These are phyloP conservation scores for Halenospora varia DNA, from an alignment of 495 filamentous ascomycete species.

Conservation along the genomic window DNA sequence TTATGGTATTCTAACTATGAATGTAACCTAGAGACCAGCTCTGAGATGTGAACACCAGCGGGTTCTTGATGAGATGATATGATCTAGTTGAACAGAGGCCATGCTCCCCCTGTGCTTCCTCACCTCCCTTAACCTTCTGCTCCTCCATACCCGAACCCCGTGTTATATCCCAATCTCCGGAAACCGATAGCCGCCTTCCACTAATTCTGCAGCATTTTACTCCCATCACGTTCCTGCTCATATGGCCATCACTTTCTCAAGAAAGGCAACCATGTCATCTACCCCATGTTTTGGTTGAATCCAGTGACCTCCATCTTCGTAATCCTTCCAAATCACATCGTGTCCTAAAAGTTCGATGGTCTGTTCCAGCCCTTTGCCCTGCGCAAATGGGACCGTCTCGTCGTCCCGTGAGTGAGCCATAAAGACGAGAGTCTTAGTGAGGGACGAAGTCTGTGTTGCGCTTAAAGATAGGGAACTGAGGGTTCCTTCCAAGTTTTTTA, in stretches of 20 bases:
- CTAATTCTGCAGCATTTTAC: background rate
- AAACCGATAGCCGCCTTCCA: background rate
- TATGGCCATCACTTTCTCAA: too few relatives aligned
- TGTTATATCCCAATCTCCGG: background rate
- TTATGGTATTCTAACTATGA: background rate
- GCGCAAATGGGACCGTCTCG: background rate
- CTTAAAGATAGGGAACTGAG: background rate
- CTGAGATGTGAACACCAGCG: background rate
- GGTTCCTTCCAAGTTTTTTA: background rate
- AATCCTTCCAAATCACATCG: background rate
- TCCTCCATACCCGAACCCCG: background rate
- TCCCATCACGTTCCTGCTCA: background rate
- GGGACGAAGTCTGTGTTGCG: background rate
- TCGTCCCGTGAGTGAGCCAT: background rate
- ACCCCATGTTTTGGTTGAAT: background rate
- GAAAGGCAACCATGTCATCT: background rate
- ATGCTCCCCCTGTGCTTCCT: background rate
- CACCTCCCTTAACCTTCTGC: background rate
- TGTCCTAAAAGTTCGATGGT: background rate
- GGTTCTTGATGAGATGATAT: background rate
- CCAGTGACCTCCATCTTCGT: background rate
- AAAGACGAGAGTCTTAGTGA: background rate
- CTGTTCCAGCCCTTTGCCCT: background rate
- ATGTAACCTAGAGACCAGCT: background rate
- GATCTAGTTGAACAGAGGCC: background rate